phyloP scores from a whole-genome alignment of 352 stramenopile species.

The Globisporangium parvum region DNA sequence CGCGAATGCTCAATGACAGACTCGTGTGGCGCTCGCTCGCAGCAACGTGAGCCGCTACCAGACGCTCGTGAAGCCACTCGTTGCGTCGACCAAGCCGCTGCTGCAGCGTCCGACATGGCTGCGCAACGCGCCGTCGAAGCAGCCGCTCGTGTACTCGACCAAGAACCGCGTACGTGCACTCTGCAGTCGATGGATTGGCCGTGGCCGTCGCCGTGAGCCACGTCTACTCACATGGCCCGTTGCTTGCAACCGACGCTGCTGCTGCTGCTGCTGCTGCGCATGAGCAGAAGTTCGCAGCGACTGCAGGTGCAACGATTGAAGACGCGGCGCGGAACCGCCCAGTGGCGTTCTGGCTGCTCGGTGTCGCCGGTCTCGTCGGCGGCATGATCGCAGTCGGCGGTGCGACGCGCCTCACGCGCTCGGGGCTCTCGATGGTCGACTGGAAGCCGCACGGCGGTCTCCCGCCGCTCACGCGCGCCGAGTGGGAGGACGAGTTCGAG shows the following conservation, averaged over 20 bases:
- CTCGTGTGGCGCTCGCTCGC: conserved; percentile 1
- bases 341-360: conserved; percentile 94
- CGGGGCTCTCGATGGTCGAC: conserved; percentile 95
- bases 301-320: conserved; percentile 59
- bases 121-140: conserved; percentile 28
- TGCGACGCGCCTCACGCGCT: conserved; percentile 96
- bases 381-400: conserved; percentile 97
- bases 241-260: too few species aligned
- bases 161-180: conserved; percentile 52
- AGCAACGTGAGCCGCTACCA: conserved; percentile 42
- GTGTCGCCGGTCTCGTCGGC: conserved; percentile 91
- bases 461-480: conserved; percentile 87
- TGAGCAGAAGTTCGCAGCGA: conserved; percentile 38
- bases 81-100: conserved; percentile 24
- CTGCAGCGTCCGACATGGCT: conserved; percentile 22
- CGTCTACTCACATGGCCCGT: not conserved
- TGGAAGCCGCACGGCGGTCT: conserved; percentile 95
- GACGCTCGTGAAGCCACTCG: conserved; percentile 42
- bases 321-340: conserved; percentile 80
- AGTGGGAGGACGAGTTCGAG: conserved; percentile 97
- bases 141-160: conserved; percentile 58
- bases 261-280: not conserved
- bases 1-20: conserved; percentile 1
- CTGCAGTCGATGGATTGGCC: not conserved
- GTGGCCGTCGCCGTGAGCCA: not conserved